phyloP scores from a whole-genome alignment of 495 filamentous ascomycete genomes.

The Xylaria bambusicola region DNA sequence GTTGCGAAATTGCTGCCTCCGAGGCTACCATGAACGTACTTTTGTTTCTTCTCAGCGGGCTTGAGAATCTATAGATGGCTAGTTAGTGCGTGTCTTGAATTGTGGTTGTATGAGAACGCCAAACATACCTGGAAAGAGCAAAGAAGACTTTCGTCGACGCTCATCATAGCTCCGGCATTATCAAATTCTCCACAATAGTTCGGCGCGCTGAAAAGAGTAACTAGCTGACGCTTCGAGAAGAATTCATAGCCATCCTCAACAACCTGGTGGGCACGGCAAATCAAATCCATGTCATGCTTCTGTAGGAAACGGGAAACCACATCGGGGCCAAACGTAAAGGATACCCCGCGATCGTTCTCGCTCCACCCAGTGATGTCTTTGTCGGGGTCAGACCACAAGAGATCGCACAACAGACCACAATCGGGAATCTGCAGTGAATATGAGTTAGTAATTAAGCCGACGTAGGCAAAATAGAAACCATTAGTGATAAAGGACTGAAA shows the following conservation, averaged over 20 bases:
- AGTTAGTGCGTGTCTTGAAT: background rate
- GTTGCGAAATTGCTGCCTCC: constrained; percentile 85
- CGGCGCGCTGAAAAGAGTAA: constrained; percentile 96
- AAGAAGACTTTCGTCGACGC: constrained; percentile 96
- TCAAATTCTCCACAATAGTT: constrained; percentile 99
- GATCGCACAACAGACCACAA: constrained; percentile 94
- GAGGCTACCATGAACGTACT: constrained; percentile 94
- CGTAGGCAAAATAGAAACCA: constrained; percentile 12
- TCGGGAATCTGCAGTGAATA: constrained; percentile 80
- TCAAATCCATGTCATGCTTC: constrained; percentile 99
- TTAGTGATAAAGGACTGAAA: background rate
- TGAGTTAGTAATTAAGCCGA: constrained; percentile 30
- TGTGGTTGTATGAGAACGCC: background rate
- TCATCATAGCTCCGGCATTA: constrained; percentile 99
- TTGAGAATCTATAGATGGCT: constrained; percentile 78
- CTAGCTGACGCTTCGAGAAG: constrained; percentile 97
- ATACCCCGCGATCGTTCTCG: constrained; percentile 97
- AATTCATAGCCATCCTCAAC: constrained; percentile 99
- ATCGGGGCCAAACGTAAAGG: constrained; percentile 98
- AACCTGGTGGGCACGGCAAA: constrained; percentile 98
- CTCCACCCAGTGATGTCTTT: constrained; percentile 99
- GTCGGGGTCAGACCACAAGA: constrained; percentile 98
- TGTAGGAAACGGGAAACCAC: constrained; percentile 98
- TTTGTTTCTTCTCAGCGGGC: constrained; percentile 99
- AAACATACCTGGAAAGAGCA: constrained; percentile 95